Base-by-base conservation (phyloP, 352 stramenopile species). In the Phytopythium sindhum region DNA sequence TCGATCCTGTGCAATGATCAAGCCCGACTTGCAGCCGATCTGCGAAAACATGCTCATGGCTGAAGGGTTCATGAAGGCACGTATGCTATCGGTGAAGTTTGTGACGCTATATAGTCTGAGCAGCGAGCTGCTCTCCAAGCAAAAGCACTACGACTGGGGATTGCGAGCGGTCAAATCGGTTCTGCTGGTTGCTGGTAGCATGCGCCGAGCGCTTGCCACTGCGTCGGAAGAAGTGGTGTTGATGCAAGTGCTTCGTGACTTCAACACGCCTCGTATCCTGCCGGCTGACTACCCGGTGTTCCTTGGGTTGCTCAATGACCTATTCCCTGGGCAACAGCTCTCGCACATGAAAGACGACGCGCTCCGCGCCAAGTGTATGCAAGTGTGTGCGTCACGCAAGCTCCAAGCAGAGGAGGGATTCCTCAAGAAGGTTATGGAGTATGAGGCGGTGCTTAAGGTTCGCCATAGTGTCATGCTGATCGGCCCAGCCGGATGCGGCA, bases 381-480 rank as follows among this genome's bases (percentile, higher is more conserved):
- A 60, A 8, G 80, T 92, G 4, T 96, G 86, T 29, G 23, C 59
- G 0, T 64, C 91, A 37, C 81, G 81, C 48, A 86, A 87, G 44
- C 76, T 98, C 12, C 95, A 98, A 66, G 79, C 90, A 14, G 96
- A 99, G 68, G 96, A 99, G 28, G 86, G 88, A 0, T 99, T 98
- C 67, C 71, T 98, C 2, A 96, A 97, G 65, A 99, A 99, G 66
- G 90, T 97, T 23, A 89, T 95, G 63, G 96, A 99, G 72, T 97
- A 90, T 39, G 89, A 98, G 66, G 95, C 98, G 39, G 86, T 98
- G 23, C 83, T 99, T 42, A 87, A 96, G 47, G 95, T 98, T 4
- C 89, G 95, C 0, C 95, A 98, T 70, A 98, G 89, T 42, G 96
- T 98, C 37, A 98, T 99, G 93, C 81, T 99, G 29, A 94, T 98